A percentile compares a stretch with the other conserved stretches of the same genome.
Conservation (phyloP, 2,329 filamentous ascomycete species). For the Ramichloridium luteum region DNA sequence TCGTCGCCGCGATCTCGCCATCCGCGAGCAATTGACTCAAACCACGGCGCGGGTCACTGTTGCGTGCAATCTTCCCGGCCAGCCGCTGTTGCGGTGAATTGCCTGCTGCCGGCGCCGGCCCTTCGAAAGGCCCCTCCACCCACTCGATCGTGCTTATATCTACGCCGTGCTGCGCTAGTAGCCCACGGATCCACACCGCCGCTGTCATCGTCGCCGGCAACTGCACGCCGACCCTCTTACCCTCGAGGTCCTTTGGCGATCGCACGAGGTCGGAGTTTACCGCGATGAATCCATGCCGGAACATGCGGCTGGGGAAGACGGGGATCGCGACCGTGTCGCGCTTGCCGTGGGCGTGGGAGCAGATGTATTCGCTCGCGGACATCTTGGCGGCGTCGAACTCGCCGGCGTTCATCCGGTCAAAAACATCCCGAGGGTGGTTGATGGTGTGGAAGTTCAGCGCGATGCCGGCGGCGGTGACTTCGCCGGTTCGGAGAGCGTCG, state of each 20-base stretch:
- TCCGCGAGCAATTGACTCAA: too few species aligned
- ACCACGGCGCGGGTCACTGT: too few species aligned
- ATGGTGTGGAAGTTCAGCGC: slow-evolving; percentile 23
- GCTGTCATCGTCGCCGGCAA: too few species aligned
- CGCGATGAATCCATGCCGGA: slow-evolving; percentile 25
- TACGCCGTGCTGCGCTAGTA: too few species aligned
- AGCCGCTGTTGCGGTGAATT: too few species aligned
- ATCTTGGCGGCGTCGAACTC: slow-evolving; percentile 24
- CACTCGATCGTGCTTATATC: too few species aligned
- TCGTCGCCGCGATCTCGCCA: too few species aligned
- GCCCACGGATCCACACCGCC: too few species aligned
- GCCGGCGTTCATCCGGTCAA: slow-evolving; percentile 23
- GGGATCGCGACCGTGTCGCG: slow-evolving; percentile 22
- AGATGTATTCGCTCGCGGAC: slow-evolving; percentile 23
- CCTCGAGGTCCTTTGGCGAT: slow-evolving; percentile 22
- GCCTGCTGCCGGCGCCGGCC: too few species aligned
- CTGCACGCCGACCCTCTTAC: too few species aligned
- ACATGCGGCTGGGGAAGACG: slow-evolving; percentile 23
- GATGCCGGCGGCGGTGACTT: slow-evolving; percentile 21
- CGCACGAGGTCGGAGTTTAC: slow-evolving; percentile 23
- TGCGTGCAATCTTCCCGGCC: too few species aligned
- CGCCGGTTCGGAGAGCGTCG: slow-evolving; percentile 17
- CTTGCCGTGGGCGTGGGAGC: slow-evolving; percentile 16
- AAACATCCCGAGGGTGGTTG: slow-evolving; percentile 24
- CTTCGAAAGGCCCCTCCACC: too few species aligned